Percentiles rank a stretch among this genome's conserved stretches.
Conservation (phyloP, 1,139 yeast species). For the Candida anutae region DNA sequence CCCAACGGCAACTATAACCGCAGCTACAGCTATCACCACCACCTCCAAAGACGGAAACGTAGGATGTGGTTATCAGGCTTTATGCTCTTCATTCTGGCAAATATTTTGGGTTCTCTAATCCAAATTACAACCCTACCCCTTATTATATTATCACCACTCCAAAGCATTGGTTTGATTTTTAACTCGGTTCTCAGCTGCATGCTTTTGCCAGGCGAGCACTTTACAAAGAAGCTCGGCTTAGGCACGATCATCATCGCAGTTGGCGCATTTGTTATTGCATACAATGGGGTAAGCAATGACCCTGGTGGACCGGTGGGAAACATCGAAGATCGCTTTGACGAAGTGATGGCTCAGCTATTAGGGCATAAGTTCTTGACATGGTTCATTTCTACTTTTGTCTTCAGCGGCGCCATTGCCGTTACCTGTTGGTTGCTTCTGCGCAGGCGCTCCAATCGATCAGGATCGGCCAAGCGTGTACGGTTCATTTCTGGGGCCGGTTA, state of each 20-base stretch:
- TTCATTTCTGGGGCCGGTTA: slow-evolving; percentile 47
- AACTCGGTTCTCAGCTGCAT: slow-evolving; percentile 67
- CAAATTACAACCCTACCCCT: slow-evolving; percentile 82
- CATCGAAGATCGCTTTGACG: slow-evolving; percentile 19
- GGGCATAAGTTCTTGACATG: slow-evolving; percentile 26
- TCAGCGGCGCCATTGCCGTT: slow-evolving; percentile 18
- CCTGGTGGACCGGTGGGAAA: slow-evolving; percentile 16
- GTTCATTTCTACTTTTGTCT: slow-evolving; percentile 30
- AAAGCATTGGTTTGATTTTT: slow-evolving; percentile 81
- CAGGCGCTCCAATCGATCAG: slow-evolving; percentile 1
- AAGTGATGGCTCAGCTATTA: slow-evolving; percentile 18
- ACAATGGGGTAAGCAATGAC: slow-evolving; percentile 40
- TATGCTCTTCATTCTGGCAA: slow-evolving; percentile 60
- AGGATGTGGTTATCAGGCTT: slow-evolving; percentile 76
- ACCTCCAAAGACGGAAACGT: slow-evolving; percentile 38
- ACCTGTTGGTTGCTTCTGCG: slow-evolving; percentile 13
- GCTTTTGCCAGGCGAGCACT: slow-evolving; percentile 58
- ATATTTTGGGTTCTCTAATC: slow-evolving; percentile 72
- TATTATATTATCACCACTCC: slow-evolving; percentile 73
- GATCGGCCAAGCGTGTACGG: slow-evolving; percentile 3
- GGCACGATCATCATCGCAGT: slow-evolving; percentile 65
- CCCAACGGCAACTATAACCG: not conserved
- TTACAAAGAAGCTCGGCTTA: slow-evolving; percentile 46
- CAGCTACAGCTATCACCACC: slow-evolving; percentile 12
- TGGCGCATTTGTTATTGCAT: slow-evolving; percentile 80